Base-by-base conservation (phyloP, 2,329 filamentous ascomycete genomes). In the Fusarium falciforme region DNA sequence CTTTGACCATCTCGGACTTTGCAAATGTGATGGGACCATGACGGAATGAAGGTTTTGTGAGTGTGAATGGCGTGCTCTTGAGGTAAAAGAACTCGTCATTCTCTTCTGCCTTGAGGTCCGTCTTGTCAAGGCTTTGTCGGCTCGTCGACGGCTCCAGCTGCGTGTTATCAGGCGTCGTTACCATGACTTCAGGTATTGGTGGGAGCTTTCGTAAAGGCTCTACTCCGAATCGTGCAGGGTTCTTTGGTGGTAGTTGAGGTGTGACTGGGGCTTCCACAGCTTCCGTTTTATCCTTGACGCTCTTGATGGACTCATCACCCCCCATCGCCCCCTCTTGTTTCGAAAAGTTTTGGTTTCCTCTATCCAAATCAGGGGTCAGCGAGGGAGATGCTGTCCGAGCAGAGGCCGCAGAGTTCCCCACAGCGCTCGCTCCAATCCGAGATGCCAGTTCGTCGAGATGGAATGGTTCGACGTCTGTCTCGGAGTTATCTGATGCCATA, bases 11-110 rank as follows among this genome's bases (percentile, higher is more conserved):
- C 59, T 88, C 85, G 4, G 83, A 79, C 74, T 86, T 87, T 61
- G 84, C 77, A 58, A 91, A 80, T 4, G 88, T 84, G 70, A 92
- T 89, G 4, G 85, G 85, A 0, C 89, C 90, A 71, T 92, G 90
- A 9, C 83, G 83, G 75, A 89, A 88, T 3, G 78, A 77, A 1
- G 89, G 87, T 20, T 83, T 84, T 0, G 84, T 87, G 29, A 87
- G 66, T 0, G 88, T 89, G 71, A 82, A 89, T 0, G 85, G 84
- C 0, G 87, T 88, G 58, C 84, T 87, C 62, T 81, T 81, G 55
- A 88, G 81, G 73, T 85, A 88, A 38, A 89, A 77, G 64, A 84
- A 85, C 38, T 88, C 86, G 3, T 86, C 84, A 12, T 83, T 80
- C 17, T 83, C 81, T 5, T 79, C 77, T 16, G 79, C 75, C n/a